Base-by-base conservation (phyloP, 345 rosid species). In the Draba incana region DNA sequence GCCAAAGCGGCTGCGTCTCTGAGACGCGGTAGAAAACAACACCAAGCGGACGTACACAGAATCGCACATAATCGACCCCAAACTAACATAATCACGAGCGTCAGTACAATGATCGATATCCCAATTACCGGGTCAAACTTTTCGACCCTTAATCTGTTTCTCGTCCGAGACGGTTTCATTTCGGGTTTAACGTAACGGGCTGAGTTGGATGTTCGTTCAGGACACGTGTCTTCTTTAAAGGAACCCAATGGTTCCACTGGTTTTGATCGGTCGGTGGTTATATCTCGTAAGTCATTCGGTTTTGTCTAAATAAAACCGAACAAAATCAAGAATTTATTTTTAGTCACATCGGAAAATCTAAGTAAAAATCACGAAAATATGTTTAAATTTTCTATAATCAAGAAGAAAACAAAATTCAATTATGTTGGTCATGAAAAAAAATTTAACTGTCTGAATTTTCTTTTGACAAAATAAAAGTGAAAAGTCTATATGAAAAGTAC, bases 21-120 rank as follows among this genome's bases (percentile, higher is more conserved):
- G 25, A 80, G 62, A 33, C 75, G 82, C 24, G 90, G 85, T 56
- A 82, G 27, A 66, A 78, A 66, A 50, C 80, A 88, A 43, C 88
- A 66, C 84, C 85, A 86, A 16, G 83, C 85, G 11, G 86, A 79
- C 59, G 92, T 82, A 71, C 88, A 86, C 3, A 88, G 77, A 52
- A 88, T 75, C 2, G 95, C 89, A 50, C 86, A 88, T 1, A 86
- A 28, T 31, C 86, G 82, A 38, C 95, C 95, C 80, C 89, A 88
- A 1, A 84, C 3, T 12, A 84, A 51, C 77, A 81, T 78, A 30
- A 84, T 80, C 61, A 81, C 44, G 49, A 88, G 70, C 14, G 88
- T 86, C 74, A 84, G 72, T 69, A 78, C 20, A 5, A 92, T 45
- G 12, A 89, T 64, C 8, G 85, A 84, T 69, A 86, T 66, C 20